A percentile compares a stretch with the other conserved stretches of the same genome.
phyloP scores from a whole-genome alignment of 352 stramenopile species.

The Phytopythium helicoides region DNA sequence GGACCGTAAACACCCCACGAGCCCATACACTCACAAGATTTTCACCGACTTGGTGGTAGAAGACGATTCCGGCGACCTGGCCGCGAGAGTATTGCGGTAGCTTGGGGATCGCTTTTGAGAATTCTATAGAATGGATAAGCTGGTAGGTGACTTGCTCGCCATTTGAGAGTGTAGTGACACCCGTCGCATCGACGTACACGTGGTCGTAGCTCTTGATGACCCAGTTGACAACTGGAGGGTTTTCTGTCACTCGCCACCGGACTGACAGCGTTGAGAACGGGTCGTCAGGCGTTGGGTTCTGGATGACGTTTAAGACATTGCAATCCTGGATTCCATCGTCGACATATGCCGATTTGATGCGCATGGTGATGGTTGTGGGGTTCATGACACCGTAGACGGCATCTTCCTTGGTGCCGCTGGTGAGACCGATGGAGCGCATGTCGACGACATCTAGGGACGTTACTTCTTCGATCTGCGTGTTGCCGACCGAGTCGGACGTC shows the following conservation, averaged over 20 bases:
- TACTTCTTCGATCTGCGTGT: slow-evolving; percentile 11
- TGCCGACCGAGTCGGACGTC: not conserved
- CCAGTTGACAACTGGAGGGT: slow-evolving; percentile 15
- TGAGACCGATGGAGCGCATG: slow-evolving; percentile 20
- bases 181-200: slow-evolving; percentile 42
- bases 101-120: slow-evolving; percentile 16
- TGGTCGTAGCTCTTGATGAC: slow-evolving; percentile 43
- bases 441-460: slow-evolving; percentile 12
- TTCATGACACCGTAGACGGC: slow-evolving; percentile 32
- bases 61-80: slow-evolving; percentile 24
- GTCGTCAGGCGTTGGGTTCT: slow-evolving; percentile 35
- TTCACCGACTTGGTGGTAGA: slow-evolving; percentile 16
- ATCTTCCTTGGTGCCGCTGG: slow-evolving; percentile 20
- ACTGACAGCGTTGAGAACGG: slow-evolving; percentile 33
- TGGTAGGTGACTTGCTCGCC: slow-evolving; percentile 39
- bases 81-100: slow-evolving; percentile 24
- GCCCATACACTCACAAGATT: slow-evolving; percentile 28
- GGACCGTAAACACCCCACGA: slow-evolving; percentile 11
- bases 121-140: slow-evolving; percentile 31
- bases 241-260: slow-evolving; percentile 29
- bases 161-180: slow-evolving; percentile 23
- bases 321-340: slow-evolving; percentile 31
- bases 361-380: slow-evolving; percentile 28
- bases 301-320: slow-evolving; percentile 27
- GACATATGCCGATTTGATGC: slow-evolving; percentile 38